Base-by-base conservation (phyloP, 2,329 filamentous ascomycete genomes). In the Macrophomina pseudophaseolina region DNA sequence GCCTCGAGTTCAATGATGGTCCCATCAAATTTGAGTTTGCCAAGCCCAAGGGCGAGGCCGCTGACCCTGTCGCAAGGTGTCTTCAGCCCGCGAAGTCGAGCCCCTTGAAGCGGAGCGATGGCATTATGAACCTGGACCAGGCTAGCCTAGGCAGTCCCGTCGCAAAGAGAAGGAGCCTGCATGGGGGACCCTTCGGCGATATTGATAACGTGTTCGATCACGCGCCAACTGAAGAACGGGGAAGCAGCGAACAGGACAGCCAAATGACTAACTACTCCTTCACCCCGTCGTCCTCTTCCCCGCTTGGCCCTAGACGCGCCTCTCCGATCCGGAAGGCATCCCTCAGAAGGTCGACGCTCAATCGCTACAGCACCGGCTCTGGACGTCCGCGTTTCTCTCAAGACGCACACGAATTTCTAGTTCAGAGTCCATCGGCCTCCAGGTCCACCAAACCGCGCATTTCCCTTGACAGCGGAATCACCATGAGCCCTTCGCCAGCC, bases 51-150 rank as follows among this genome's bases (percentile, higher is more conserved):
- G 80, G 83, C 52, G 85, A 85, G 68, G 85, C 83, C 75, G 81
- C 76, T 71, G 76, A 67, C 68, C 76, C 58, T 79, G 84, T 74
- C 79, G 80, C 71, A 81, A 83, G 70, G 72, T 81, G 60, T 79
- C 83, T 54, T 80, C 83, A 58, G 2, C 82, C 86, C 18, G 82
- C 86, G 23, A 88, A 88, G 68, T 89, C 90, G 5, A 97, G 94
- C 75, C 94, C 94, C 5, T 82, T 98, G 72, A 97, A 98, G 84
- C 89, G 95, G 72, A 94, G 91, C 74, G 94, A 98, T 81, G 90
- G 91, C 51, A 90, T 90, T 62, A 94, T 97, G 91, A 93, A 92
- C 73, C 81, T 96, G 58, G 94, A 97, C 73, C 90, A 92, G 70
- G 85, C 88, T 33, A 90, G 86, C 72, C 84, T 91, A 66, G 91